Evolutionary conservation across 352 stramenopile species (phyloP).

Genomic region (Globisporangium barbulae): DNA sequence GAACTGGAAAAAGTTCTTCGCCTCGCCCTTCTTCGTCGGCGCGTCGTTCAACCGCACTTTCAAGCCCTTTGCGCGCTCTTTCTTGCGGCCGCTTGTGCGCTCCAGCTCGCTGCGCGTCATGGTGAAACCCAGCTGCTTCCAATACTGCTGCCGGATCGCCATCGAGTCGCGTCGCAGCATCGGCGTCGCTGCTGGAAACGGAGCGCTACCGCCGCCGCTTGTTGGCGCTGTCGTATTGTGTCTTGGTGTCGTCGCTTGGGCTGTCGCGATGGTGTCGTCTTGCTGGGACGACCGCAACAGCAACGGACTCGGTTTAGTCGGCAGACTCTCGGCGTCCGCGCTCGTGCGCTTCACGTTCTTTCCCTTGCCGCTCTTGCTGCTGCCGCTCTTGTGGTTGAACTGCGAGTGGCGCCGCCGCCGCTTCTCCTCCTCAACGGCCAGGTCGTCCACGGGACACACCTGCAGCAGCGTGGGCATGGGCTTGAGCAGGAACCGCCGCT

Average conservation of each 20-base stretch:
- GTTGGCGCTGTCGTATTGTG: conserved; percentile 8
- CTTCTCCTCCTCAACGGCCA: conserved; percentile 78
- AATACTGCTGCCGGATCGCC: conserved; percentile 84
- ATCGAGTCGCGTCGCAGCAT: conserved; percentile 76
- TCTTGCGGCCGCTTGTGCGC: conserved; percentile 63
- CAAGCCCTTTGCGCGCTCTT: conserved; percentile 60
- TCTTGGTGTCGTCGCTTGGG: conserved; percentile 10
- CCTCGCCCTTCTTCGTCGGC: conserved; percentile 29
- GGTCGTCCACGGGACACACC: conserved; percentile 72
- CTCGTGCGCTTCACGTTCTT: conserved; percentile 48
- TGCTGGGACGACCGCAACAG: conserved; percentile 10
- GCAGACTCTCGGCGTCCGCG: conserved; percentile 57
- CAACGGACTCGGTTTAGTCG: conserved; percentile 39
- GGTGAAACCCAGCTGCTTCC: conserved; percentile 82
- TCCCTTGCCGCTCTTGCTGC: conserved; percentile 15
- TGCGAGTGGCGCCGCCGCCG: conserved; percentile 50
- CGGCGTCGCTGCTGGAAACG: neutral
- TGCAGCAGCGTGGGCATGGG: conserved; percentile 65
- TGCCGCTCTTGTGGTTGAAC: conserved; percentile 7
- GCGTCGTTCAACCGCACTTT: conserved; percentile 79
- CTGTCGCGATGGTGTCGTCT: conserved; percentile 15
- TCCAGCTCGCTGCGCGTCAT: conserved; percentile 78
- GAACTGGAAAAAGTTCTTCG: conserved; percentile 77
- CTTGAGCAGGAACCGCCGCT: conserved; percentile 50
- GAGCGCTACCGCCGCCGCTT: neutral